A percentile compares a stretch with the other conserved stretches of the same genome.
phyloP scores from a whole-genome alignment of 2,329 filamentous ascomycete genomes.

The Alternaria solani region DNA sequence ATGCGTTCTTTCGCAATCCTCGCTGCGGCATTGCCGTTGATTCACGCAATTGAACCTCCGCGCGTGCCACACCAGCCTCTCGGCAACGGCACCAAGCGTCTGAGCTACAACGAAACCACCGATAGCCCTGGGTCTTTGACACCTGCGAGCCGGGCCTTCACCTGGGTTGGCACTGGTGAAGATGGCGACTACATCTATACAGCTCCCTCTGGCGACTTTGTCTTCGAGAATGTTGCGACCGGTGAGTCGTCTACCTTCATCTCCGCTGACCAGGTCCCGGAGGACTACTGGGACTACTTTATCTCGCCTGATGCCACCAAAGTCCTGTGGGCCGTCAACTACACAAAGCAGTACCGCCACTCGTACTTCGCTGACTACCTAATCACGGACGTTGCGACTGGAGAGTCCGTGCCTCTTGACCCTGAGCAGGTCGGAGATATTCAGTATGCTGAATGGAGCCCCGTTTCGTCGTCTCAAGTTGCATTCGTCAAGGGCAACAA shows the following conservation, averaged over 20 bases:
- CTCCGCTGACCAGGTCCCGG: constrained; percentile 64
- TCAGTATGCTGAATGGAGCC: constrained; percentile 71
- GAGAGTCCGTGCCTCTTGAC: constrained; percentile 63
- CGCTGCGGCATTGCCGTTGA: constrained; percentile 37
- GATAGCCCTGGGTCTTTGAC: constrained; percentile 49
- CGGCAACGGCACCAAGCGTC: constrained; percentile 64
- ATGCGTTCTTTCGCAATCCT: constrained; percentile 45
- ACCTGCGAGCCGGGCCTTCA: constrained; percentile 58
- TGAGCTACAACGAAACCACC: constrained; percentile 69
- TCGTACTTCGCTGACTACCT: constrained; percentile 74
- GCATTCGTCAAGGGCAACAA: constrained; percentile 74
- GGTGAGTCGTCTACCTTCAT: constrained; percentile 66
- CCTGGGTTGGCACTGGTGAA: constrained; percentile 66
- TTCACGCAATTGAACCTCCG: constrained; percentile 57
- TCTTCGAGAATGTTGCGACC: constrained; percentile 69
- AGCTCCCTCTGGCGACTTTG: constrained; percentile 60
- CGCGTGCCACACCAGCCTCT: constrained; percentile 64
- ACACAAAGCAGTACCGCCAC: constrained; percentile 73
- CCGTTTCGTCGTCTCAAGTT: constrained; percentile 63
- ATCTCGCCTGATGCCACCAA: constrained; percentile 67
- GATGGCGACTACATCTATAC: constrained; percentile 70
- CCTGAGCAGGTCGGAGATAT: constrained; percentile 69
- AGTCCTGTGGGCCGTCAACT: constrained; percentile 70
- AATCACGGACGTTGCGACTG: constrained; percentile 67
- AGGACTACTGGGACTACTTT: constrained; percentile 65